These are phyloP conservation scores for Pichia kluyveri DNA, from an alignment of 805 yeast genomes.

Conservation along the genomic window DNA sequence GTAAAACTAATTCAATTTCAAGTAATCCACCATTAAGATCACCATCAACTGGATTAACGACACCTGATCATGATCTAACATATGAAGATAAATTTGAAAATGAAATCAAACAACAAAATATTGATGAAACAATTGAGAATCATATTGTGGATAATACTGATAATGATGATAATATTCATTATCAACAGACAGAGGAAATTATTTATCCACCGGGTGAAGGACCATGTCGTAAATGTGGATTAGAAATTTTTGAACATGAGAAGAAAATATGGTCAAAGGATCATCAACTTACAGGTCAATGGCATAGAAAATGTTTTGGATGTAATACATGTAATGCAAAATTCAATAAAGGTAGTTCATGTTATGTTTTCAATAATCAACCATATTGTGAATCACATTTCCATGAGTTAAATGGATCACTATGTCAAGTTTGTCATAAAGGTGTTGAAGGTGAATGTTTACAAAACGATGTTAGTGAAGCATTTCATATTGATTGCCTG, in stretches of 20 bases:
- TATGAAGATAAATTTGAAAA: neutral
- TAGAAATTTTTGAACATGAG: conserved; percentile 35
- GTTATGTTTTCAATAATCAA: conserved; percentile 68
- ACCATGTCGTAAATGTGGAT: conserved; percentile 70
- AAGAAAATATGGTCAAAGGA: conserved; percentile 80
- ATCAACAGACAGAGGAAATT: neutral
- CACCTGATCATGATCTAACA: conserved; percentile 1
- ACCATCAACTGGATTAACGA: conserved; percentile 2
- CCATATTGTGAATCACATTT: conserved; percentile 79
- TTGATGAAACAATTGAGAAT: neutral
- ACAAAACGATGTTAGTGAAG: conserved; percentile 59
- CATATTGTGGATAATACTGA: neutral
- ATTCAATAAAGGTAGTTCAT: conserved; percentile 52
- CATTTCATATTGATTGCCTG: conserved; percentile 72
- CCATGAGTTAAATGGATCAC: conserved; percentile 66
- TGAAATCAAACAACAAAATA: neutral
- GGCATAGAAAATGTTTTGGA: conserved; percentile 84
- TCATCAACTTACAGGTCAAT: conserved; percentile 79
- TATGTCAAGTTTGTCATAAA: conserved; percentile 58
- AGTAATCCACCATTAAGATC: neutral
- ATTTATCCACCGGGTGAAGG: conserved; percentile 54
- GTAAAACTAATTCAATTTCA: neutral
- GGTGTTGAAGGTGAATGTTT: conserved; percentile 91
- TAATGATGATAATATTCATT: neutral
- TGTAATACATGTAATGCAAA: conserved; percentile 55